Evolutionary conservation across 371 early-diverging fungal species (phyloP).

Genomic region (Mucor indicus): DNA sequence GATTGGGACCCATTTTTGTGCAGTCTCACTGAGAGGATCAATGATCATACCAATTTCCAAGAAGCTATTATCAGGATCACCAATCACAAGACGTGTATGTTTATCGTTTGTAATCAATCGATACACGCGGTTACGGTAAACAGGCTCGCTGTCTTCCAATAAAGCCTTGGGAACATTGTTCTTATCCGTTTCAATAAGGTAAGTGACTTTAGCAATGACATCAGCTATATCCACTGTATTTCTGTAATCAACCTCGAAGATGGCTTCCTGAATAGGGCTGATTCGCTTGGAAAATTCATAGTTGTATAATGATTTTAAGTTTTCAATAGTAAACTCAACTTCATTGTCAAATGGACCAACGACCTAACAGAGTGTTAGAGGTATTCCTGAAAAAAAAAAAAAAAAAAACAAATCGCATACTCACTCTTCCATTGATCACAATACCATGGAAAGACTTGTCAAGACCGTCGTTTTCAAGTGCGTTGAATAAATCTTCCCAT

Average conservation of each 20-base stretch:
- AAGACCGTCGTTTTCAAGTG: conserved; percentile 20
- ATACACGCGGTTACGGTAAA: conserved; percentile 27
- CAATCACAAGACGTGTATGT: conserved; percentile 27
- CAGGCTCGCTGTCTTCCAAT: conserved; percentile 8
- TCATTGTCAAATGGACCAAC: conserved; percentile 48
- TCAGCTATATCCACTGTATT: conserved; percentile 11
- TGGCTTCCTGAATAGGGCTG: conserved; percentile 24
- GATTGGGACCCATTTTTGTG: conserved; percentile 75
- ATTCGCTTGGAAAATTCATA: conserved; percentile 48
- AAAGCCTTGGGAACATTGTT: conserved; percentile 8
- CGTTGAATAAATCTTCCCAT: conserved; percentile 13
- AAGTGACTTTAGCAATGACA: conserved; percentile 16
- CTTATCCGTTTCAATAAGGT: conserved; percentile 31
- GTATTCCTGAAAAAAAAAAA: background rate
- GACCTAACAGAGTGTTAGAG: conserved; percentile 37
- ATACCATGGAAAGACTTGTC: conserved; percentile 22
- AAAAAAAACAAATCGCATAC: background rate
- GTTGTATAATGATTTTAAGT: conserved; percentile 45
- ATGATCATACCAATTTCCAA: conserved; percentile 66
- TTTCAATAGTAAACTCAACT: conserved; percentile 38
- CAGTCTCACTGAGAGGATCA: conserved; percentile 73
- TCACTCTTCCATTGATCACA: conserved; percentile 41
- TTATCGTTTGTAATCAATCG: conserved; percentile 7
- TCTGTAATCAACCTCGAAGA: conserved; percentile 12
- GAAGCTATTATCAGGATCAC: conserved; percentile 35